These are phyloP conservation scores for Mesembryanthemum crystallinum DNA, from an alignment of 148 eudicot genomes.

Conservation along the genomic window DNA sequence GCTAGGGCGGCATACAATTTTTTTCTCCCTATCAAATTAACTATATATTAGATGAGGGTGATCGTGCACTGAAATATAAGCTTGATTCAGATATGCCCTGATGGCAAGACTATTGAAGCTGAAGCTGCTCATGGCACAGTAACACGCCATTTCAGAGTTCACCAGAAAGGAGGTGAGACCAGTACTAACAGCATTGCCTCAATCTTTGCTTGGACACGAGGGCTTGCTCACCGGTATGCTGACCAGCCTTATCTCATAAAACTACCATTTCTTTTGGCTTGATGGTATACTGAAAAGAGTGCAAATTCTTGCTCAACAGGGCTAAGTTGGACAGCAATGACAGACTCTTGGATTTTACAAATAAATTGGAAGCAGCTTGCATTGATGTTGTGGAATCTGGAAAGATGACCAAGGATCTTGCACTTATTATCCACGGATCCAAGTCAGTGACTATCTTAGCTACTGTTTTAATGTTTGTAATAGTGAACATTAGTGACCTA, in stretches of 20 bases:
- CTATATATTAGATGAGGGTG: not conserved
- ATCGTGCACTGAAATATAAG: not conserved
- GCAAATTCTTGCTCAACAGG: conserved; percentile 30
- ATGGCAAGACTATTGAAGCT: conserved; percentile 91
- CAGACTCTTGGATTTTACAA: conserved; percentile 66
- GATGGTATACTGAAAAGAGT: not conserved
- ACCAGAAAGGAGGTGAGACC: conserved; percentile 93
- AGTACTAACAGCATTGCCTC: conserved; percentile 97
- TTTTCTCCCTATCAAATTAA: too few species aligned
- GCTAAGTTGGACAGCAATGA: conserved; percentile 75
- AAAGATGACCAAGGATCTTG: conserved; percentile 99
- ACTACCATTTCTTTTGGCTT: not conserved
- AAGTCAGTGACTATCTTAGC: conserved; percentile 41
- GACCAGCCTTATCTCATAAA: not conserved
- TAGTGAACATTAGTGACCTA: conserved; percentile 4
- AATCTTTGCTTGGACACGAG: conserved; percentile 92
- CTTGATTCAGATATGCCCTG: conserved; percentile 71
- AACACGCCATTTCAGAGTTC: conserved; percentile 87
- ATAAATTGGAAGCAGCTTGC: conserved; percentile 89
- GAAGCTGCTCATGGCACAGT: conserved; percentile 98
- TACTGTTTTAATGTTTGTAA: not conserved
- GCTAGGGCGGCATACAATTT: too few species aligned
- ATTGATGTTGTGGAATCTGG: conserved; percentile 80
- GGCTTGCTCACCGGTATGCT: conserved; percentile 82
- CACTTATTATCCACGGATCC: conserved; percentile 77